Conservation (phyloP, 2,329 filamentous ascomycete species). For the Verruconis gallopava region DNA sequence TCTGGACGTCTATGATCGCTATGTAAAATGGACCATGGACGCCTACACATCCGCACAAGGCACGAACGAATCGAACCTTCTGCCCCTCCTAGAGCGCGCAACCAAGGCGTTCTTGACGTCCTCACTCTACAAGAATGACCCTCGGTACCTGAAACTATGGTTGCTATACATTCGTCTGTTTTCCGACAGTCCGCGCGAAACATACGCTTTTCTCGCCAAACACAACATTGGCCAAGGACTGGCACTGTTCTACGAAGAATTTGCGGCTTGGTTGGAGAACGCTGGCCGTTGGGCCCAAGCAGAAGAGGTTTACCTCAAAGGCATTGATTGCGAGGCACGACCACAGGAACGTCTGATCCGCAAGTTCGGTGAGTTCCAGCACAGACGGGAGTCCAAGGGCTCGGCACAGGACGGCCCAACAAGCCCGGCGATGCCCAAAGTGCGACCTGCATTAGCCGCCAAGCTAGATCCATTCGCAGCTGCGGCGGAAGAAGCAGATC, state of each 20-base stretch:
- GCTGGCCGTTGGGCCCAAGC: slow-evolving; percentile 78
- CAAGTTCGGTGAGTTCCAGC: slow-evolving; percentile 87
- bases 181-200: slow-evolving; percentile 83
- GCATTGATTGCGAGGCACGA: slow-evolving; percentile 76
- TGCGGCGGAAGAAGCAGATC: slow-evolving; percentile 45
- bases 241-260: slow-evolving; percentile 93
- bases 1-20: slow-evolving; percentile 88
- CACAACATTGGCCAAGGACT: slow-evolving; percentile 77
- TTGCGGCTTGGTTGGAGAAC: slow-evolving; percentile 80
- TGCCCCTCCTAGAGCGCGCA: slow-evolving; percentile 78
- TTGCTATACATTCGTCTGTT: slow-evolving; percentile 88
- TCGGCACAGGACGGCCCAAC: slow-evolving; percentile 53
- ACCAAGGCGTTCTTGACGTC: slow-evolving; percentile 82
- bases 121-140: slow-evolving; percentile 85
- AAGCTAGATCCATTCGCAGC: slow-evolving; percentile 73
- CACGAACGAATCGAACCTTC: slow-evolving; percentile 79
- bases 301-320: slow-evolving; percentile 83
- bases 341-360: slow-evolving; percentile 69
- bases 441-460: slow-evolving; percentile 70
- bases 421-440: slow-evolving; percentile 74
- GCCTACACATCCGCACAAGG: slow-evolving; percentile 90
- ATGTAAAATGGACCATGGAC: slow-evolving; percentile 92
- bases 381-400: slow-evolving; percentile 56
- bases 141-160: slow-evolving; percentile 87
- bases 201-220: slow-evolving; percentile 79